Percentiles rank a stretch among this genome's conserved stretches.
These are phyloP conservation scores for Syncephalastrum racemosum DNA, from an alignment of 371 early-diverging fungal species.

Conservation along the genomic window DNA sequence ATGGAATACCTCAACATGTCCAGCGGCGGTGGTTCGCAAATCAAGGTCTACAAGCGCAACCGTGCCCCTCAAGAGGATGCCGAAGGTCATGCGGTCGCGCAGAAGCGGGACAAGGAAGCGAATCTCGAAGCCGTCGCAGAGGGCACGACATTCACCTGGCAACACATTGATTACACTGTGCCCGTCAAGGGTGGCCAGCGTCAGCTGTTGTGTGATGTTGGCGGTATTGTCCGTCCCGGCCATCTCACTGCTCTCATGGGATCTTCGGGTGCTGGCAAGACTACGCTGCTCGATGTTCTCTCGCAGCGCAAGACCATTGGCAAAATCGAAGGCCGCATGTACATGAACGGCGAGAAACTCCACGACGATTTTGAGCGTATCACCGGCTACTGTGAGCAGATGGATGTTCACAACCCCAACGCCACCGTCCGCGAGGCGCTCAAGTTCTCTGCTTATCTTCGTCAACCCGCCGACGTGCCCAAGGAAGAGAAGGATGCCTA, in stretches of 20 bases:
- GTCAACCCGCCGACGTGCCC: slow-evolving; percentile 62
- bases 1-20: slow-evolving; percentile 58
- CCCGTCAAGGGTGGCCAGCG: slow-evolving; percentile 56
- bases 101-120: slow-evolving; percentile 6
- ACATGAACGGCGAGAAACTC: slow-evolving; percentile 62
- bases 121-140: slow-evolving; percentile 34
- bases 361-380: slow-evolving; percentile 65
- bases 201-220: slow-evolving; percentile 54
- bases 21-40: slow-evolving; percentile 53
- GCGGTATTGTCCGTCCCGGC: slow-evolving; percentile 57
- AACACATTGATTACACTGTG: slow-evolving; percentile 57
- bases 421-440: slow-evolving; percentile 69
- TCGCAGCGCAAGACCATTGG: slow-evolving; percentile 82
- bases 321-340: slow-evolving; percentile 70
- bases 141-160: slow-evolving; percentile 62
- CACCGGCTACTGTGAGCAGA: slow-evolving; percentile 83
- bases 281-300: slow-evolving; percentile 83
- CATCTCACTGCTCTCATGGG: slow-evolving; percentile 85
- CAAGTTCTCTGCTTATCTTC: slow-evolving; percentile 70
- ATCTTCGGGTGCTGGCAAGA: slow-evolving; percentile 88
- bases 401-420: slow-evolving; percentile 75
- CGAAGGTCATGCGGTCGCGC: slow-evolving; percentile 18
- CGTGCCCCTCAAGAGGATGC: slow-evolving; percentile 29
- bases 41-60: slow-evolving; percentile 57
- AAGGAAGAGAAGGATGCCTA: slow-evolving; percentile 64